Base-by-base conservation (phyloP, 1,284 basidiomycete species). In the Puccinia triticina region DNA sequence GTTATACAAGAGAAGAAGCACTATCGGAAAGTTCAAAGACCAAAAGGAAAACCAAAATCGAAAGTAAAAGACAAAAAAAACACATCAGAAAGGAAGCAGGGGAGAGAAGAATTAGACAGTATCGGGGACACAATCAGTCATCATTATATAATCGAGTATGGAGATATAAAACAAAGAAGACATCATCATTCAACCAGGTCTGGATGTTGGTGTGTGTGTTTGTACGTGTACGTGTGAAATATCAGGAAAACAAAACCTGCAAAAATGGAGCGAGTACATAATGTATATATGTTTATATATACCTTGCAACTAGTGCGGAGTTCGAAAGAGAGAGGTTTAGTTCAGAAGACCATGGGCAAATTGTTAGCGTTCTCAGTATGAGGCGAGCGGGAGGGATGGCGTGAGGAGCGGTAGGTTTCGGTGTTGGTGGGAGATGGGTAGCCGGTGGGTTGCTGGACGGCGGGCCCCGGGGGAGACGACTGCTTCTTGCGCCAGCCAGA, bases 271-370 rank as follows among this genome's bases (percentile, higher is more conserved):
- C 34, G 61, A 66, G 61, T 40, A 40, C 61, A 66, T 14, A 40
- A 34, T 61, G n/a, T 61, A 18, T 16, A 29, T 4, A 61, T 18
- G 26, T 32, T 29, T n/a, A 46, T 46, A 46, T 10, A 50, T 10
- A 50, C 2, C 34, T 40, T 18, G 61, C 61, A 40, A 34, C 61
- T 37, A 66, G 61, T 66, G 34, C 18, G 34, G 34, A 34, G 61
- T 18, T 40, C 61, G 10, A 5, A 29, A 43, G 14, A 34, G 14
- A 21, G 18, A 18, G 14, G 1, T 32, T 14, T 23, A 21, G 34
- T 23, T 74, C 50, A 74, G 21, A 74, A 74, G 72, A 74, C 72
- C 72, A 74, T 74, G 29, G 72, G 72, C 40, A 74, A 37, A n/a
- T 37, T 57, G 21, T 74, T 74, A n/a, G 32, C 48, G 21, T 74